Conservation (phyloP, 2,329 filamentous ascomycete species). For the Cytospora schulzeri region DNA sequence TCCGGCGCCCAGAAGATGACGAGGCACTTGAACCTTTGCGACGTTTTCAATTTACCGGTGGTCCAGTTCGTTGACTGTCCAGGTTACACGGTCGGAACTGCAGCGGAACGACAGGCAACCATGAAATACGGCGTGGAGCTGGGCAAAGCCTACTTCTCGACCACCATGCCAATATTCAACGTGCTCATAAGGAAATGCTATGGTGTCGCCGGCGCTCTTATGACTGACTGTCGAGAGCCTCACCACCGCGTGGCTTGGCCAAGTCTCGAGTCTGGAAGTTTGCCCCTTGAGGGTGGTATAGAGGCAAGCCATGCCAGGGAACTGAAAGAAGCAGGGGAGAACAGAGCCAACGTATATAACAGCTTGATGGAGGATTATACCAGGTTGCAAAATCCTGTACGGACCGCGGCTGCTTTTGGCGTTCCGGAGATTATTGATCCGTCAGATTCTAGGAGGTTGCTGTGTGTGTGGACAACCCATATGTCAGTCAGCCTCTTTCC, state of each 20-base stretch:
- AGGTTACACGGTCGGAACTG: slow-evolving; percentile 57
- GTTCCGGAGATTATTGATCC: slow-evolving; percentile 68
- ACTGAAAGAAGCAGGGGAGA: slow-evolving; percentile 54
- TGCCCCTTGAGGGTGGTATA: slow-evolving; percentile 66
- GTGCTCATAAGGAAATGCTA: slow-evolving; percentile 64
- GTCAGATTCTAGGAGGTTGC: slow-evolving; percentile 56
- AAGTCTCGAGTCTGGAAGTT: slow-evolving; percentile 61
- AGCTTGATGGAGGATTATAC: slow-evolving; percentile 62
- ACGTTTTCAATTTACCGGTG: slow-evolving; percentile 66
- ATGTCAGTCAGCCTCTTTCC: slow-evolving; percentile 39
- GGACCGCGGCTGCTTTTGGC: slow-evolving; percentile 65
- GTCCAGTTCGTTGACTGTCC: slow-evolving; percentile 56
- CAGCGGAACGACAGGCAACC: slow-evolving; percentile 63
- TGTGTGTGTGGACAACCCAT: slow-evolving; percentile 57
- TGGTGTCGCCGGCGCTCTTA: slow-evolving; percentile 65
- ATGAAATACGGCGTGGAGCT: slow-evolving; percentile 67
- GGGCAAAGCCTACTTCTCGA: slow-evolving; percentile 63
- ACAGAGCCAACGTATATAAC: slow-evolving; percentile 53
- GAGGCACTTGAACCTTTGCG: slow-evolving; percentile 62
- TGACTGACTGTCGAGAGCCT: slow-evolving; percentile 64
- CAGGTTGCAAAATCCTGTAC: slow-evolving; percentile 64
- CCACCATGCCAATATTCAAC: slow-evolving; percentile 63
- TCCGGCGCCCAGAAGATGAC: slow-evolving; percentile 63
- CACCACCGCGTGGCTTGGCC: slow-evolving; percentile 65
- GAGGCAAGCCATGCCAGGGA: slow-evolving; percentile 65